Percentiles rank a stretch among this genome's conserved stretches.
Conservation (phyloP, 2,329 filamentous ascomycete species). For the Paecilomyces sp. region DNA sequence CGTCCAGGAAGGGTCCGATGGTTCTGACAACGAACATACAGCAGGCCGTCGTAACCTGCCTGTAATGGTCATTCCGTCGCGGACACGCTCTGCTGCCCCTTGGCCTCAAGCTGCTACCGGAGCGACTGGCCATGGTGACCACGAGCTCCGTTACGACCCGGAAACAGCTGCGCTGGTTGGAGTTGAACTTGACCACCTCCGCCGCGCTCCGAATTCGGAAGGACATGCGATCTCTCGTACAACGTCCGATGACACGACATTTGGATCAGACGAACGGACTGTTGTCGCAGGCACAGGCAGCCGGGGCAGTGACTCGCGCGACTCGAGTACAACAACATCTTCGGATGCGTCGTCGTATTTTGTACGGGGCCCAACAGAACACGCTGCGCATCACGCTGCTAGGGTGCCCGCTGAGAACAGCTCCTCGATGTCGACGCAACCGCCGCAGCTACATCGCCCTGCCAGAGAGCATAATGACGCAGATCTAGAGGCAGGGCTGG, state of each 20-base stretch:
- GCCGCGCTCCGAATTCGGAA: background rate
- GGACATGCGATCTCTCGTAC: background rate
- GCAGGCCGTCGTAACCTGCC: constrained; percentile 24
- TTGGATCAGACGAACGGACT: background rate
- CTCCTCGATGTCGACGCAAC: background rate
- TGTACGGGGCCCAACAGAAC: background rate
- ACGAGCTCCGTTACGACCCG: constrained; percentile 30
- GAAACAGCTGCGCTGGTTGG: constrained; percentile 31
- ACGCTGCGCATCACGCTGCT: background rate
- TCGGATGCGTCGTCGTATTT: background rate
- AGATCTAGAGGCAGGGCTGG: constrained; percentile 5
- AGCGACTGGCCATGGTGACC: constrained; percentile 14
- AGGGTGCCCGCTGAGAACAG: background rate
- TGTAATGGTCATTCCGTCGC: constrained; percentile 54
- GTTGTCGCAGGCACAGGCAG: background rate
- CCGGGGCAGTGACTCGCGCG: background rate
- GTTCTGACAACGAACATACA: background rate
- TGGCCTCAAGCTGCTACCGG: constrained; percentile 43
- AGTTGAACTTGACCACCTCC: constrained; percentile 12
- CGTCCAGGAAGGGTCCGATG: constrained; percentile 12
- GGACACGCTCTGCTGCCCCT: constrained; percentile 45
- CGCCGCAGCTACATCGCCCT: background rate
- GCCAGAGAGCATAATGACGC: background rate
- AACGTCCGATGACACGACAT: background rate
- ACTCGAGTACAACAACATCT: background rate